phyloP scores from a whole-genome alignment of 1,284 basidiomycete genomes.

The Fomitopsis schrenkii region DNA sequence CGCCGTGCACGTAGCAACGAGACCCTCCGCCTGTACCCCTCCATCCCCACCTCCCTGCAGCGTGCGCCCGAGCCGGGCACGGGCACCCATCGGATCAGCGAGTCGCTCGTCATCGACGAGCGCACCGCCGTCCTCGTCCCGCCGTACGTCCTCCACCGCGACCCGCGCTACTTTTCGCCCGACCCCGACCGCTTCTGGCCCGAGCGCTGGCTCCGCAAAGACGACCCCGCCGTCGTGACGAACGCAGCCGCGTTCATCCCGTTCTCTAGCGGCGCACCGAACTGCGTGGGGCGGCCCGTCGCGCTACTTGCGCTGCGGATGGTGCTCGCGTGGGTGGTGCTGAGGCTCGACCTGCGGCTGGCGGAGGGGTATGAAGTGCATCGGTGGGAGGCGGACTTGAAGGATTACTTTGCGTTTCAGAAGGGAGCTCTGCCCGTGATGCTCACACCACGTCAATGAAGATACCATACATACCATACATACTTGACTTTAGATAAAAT shows the following conservation, averaged over 20 bases:
- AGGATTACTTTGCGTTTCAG: conserved; percentile 10
- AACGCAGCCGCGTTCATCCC: conserved; percentile 26
- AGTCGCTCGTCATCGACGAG: conserved; percentile 16
- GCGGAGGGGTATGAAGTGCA: conserved; percentile 7
- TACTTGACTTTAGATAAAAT: too few species aligned
- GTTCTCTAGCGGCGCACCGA: conserved; percentile 27
- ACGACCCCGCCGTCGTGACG: conserved; percentile 16
- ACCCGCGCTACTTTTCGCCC: conserved; percentile 28
- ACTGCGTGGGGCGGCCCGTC: conserved; percentile 30
- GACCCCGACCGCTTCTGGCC: conserved; percentile 27
- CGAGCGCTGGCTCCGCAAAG: conserved; percentile 27
- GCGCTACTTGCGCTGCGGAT: conserved; percentile 21
- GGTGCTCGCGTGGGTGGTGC: conserved; percentile 14
- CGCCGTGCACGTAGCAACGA: conserved; percentile 44
- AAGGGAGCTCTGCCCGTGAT: conserved; percentile 3
- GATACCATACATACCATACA: not conserved
- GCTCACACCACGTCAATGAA: not conserved
- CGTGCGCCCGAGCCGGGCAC: conserved; percentile 31
- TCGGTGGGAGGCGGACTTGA: conserved; percentile 9
- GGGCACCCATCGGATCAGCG: not conserved
- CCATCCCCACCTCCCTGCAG: conserved; percentile 47
- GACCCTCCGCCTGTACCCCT: conserved; percentile 48
- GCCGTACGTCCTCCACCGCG: conserved; percentile 26
- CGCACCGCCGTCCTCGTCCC: conserved; percentile 24
- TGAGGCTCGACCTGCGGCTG: conserved; percentile 15